These are phyloP conservation scores for Fusarium lateritium DNA, from an alignment of 2,329 filamentous ascomycete species.

Conservation along the genomic window DNA sequence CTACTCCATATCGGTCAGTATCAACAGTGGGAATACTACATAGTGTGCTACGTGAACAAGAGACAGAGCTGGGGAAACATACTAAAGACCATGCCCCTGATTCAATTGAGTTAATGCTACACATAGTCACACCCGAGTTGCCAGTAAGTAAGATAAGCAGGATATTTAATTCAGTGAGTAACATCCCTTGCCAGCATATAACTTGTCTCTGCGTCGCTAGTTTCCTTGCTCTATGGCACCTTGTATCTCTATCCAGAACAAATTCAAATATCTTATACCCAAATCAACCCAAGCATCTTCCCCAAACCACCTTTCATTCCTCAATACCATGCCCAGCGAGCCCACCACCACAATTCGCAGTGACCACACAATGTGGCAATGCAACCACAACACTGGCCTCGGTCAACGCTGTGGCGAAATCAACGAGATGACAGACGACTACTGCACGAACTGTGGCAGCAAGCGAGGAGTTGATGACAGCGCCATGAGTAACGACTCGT, in stretches of 20 bases:
- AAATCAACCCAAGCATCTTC: not conserved
- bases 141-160: not conserved
- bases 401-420: not conserved
- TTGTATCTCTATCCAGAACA: not conserved
- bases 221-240: too few species aligned
- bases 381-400: not conserved
- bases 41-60: not conserved
- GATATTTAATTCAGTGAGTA: not conserved
- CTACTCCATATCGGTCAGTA: not conserved
- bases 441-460: not conserved
- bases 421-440: not conserved
- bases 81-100: not conserved
- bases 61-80: not conserved
- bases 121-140: not conserved
- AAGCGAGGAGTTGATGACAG: not conserved
- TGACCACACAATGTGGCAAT: constrained; percentile 11
- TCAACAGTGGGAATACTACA: not conserved
- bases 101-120: not conserved
- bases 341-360: not conserved
- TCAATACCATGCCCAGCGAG: not conserved
- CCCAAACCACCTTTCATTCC: not conserved
- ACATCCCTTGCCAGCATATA: not conserved
- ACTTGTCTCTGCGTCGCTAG: not conserved
- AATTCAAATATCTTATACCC: not conserved
- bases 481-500: not conserved